Evolutionary conservation across 2,329 filamentous ascomycete species (phyloP).

Genomic region (Aureobasidium musti): DNA sequence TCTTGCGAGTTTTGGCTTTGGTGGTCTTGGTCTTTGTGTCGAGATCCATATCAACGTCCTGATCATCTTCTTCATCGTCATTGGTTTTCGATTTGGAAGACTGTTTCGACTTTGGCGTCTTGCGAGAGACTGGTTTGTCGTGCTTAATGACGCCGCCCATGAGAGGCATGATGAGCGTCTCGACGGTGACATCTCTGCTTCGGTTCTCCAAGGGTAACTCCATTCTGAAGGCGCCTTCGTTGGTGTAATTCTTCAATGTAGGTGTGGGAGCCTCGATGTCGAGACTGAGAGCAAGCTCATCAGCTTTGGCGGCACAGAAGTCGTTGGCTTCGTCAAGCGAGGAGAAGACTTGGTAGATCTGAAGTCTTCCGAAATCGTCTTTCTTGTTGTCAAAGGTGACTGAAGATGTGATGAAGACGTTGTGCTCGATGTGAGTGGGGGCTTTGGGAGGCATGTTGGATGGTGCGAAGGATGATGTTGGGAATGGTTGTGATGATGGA

Average conservation of each 20-base stretch:
- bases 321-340: slow-evolving; percentile 27
- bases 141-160: slow-evolving; percentile 15
- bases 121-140: neutral
- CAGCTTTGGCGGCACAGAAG: neutral
- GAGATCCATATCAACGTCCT: neutral
- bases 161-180: slow-evolving; percentile 8
- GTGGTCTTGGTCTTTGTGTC: neutral
- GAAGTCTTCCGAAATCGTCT: slow-evolving; percentile 9
- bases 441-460: slow-evolving; percentile 20
- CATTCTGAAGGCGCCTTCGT: neutral
- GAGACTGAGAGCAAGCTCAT: neutral
- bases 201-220: neutral
- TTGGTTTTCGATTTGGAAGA: neutral
- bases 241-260: neutral
- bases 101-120: neutral
- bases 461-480: neutral
- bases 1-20: neutral
- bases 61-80: neutral
- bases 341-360: slow-evolving; percentile 16
- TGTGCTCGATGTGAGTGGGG: slow-evolving; percentile 13
- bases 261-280: neutral
- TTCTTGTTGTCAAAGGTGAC: neutral
- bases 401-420: slow-evolving; percentile 15
- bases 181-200: neutral
- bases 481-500: neutral